Evolutionary conservation across 2,329 filamentous ascomycete species (phyloP).

Genomic region (Xylaria hypoxylon): DNA sequence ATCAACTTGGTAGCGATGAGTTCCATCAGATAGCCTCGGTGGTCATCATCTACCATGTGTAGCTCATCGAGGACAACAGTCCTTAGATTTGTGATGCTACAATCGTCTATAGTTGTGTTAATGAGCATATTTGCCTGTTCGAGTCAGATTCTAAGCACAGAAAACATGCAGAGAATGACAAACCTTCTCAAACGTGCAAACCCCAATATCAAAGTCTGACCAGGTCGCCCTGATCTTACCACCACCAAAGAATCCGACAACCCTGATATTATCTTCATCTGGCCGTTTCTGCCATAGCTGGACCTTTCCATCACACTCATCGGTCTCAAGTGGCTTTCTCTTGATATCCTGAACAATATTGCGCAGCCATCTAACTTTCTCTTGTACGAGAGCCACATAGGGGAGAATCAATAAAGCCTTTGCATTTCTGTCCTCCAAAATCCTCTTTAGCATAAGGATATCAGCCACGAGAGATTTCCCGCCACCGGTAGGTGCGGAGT

Average conservation of each 20-base stretch:
- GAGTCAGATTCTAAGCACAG: constrained; percentile 36
- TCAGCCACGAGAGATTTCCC: constrained; percentile 82
- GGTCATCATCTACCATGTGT: constrained; percentile 84
- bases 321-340: constrained; percentile 52
- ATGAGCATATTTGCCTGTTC: constrained; percentile 77
- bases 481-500: constrained; percentile 81
- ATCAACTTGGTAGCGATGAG: constrained; percentile 79
- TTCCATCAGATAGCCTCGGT: constrained; percentile 80
- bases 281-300: constrained; percentile 66
- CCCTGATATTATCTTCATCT: constrained; percentile 69
- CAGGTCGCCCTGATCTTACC: constrained; percentile 75
- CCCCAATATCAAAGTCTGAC: constrained; percentile 80
- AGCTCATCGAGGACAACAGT: constrained; percentile 80
- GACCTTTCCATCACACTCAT: constrained; percentile 50
- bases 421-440: constrained; percentile 71
- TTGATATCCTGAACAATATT: constrained; percentile 71
- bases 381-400: constrained; percentile 83
- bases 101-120: constrained; percentile 79
- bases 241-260: constrained; percentile 81
- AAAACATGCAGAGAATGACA: constrained; percentile 14
- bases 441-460: constrained; percentile 77
- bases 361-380: constrained; percentile 80
- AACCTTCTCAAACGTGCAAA: constrained; percentile 84
- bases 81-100: constrained; percentile 71
- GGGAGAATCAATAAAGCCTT: constrained; percentile 80